Percentiles rank a stretch among this genome's conserved stretches.
Conservation (phyloP, 2,329 filamentous ascomycete species). For the Epichloe uncinata region DNA sequence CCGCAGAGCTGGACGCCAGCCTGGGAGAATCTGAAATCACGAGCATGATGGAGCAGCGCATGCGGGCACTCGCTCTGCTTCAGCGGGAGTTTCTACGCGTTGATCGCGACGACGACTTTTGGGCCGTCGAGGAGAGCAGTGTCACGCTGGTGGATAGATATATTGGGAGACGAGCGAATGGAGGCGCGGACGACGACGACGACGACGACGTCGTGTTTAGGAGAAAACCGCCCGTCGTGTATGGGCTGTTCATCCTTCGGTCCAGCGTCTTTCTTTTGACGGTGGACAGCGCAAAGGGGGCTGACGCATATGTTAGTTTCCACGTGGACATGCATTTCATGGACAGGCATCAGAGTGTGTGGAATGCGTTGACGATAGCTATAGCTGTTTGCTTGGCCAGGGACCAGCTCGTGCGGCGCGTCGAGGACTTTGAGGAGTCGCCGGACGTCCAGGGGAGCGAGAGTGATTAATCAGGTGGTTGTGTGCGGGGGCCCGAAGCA, state of each 20-base stretch:
- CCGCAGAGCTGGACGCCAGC: constrained; percentile 21
- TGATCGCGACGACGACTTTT: constrained; percentile 17
- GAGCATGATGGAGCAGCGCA: constrained; percentile 21
- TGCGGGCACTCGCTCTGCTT: constrained; percentile 21
- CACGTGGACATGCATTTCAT: constrained; percentile 29
- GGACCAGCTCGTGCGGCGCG: constrained; percentile 23
- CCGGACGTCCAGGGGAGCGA: constrained; percentile 20
- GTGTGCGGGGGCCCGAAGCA: neutral
- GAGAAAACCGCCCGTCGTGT: constrained; percentile 26
- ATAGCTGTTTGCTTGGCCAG: constrained; percentile 26
- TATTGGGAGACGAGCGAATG: neutral
- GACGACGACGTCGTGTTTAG: constrained; percentile 11
- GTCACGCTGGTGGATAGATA: constrained; percentile 8
- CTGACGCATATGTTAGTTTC: constrained; percentile 25
- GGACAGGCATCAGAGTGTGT: constrained; percentile 26
- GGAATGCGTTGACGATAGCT: constrained; percentile 31
- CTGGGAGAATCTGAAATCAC: constrained; percentile 19
- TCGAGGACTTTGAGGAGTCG: constrained; percentile 22
- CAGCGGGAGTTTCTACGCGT: constrained; percentile 23
- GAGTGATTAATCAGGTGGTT: constrained; percentile 20
- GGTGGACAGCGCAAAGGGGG: constrained; percentile 23
- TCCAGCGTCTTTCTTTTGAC: constrained; percentile 26
- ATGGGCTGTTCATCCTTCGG: constrained; percentile 29
- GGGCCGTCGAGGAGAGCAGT: constrained; percentile 14
- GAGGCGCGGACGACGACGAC: constrained; percentile 1